Base-by-base conservation (phyloP, 2,329 filamentous ascomycete species). In the Polytolypa hystricis region DNA sequence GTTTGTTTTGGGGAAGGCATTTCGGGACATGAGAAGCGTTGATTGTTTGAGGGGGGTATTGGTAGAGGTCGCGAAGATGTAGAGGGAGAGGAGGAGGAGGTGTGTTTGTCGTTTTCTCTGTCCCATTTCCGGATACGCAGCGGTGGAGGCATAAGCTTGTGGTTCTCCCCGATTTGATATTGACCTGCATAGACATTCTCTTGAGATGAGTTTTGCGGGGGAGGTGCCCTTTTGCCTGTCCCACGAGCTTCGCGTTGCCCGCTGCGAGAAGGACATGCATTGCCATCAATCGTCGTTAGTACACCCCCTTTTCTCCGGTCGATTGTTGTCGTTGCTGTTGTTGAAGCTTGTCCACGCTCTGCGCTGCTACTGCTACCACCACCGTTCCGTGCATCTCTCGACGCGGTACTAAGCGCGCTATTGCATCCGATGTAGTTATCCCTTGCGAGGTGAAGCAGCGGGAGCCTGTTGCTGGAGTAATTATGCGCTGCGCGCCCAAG, bases 401-500 rank as follows among this genome's bases (percentile, higher is more conserved):
- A 29, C 9, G 41, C 41, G 33, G 21, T 33, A 14, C 19, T 15
- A 23, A 42, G 35, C 5, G 35, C 40, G 4, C 29, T 11, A 33
- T 39, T 48, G 43, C 61, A 54, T 36, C 47, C 42, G 33, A 55
- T 34, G 42, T 66, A 69, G 28, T 50, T 55, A 27, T 61, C 51
- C 43, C 61, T 53, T 0, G 67, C 64, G 16, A 54, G 45, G 9
- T 55, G 47, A 28, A 69, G 54, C 9, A 61, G 48, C 0, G 57
- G 51, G 5, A 69, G 20, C 44, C 68, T 70, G 26, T 58, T 58
- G 15, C 46, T 47, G 2, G 67, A 69, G 44, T 61, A 60, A n/a
- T 62, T 53, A 37, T 69, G 66, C 34, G 67, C 62, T 19, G 55
- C 46, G 7, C 61, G 57, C 3, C 64, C 67, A n/a, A 69, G 54